Conservation (phyloP, 257 asterid genomes). For the Voacanga thouarsii region DNA sequence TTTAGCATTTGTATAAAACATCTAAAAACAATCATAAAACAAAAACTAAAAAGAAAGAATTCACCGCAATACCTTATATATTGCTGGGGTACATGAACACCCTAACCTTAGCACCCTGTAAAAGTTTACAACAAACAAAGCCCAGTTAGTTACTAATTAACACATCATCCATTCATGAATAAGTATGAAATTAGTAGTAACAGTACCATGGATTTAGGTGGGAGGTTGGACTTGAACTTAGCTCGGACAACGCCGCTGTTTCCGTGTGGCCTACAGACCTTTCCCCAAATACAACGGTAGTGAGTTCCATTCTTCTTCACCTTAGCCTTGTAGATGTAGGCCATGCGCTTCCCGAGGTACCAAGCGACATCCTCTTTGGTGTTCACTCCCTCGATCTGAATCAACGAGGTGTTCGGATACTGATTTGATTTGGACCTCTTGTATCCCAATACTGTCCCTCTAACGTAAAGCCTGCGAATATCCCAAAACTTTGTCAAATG, state of each 20-base stretch:
- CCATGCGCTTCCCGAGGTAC: constrained; percentile 83
- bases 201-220: constrained; percentile 69
- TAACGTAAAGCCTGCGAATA: constrained; percentile 37
- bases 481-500: not conserved
- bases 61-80: constrained; percentile 32
- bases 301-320: constrained; percentile 77
- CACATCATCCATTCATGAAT: not conserved
- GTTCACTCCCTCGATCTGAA: constrained; percentile 90
- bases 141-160: not conserved
- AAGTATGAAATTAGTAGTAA: not conserved
- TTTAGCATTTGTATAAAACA: not conserved
- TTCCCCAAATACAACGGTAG: constrained; percentile 94
- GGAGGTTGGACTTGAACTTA: constrained; percentile 68
- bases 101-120: constrained; percentile 64
- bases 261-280: constrained; percentile 79
- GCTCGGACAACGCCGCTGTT: constrained; percentile 89
- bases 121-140: not conserved
- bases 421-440: constrained; percentile 93
- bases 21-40: not conserved
- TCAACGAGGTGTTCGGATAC: constrained; percentile 86
- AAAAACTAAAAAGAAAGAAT: not conserved
- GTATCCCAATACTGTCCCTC: constrained; percentile 67
- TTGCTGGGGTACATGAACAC: constrained; percentile 79
- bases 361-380: constrained; percentile 85
- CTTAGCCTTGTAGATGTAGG: constrained; percentile 89